These are phyloP conservation scores for Proliferodiscus dingleyae DNA, from an alignment of 2,329 filamentous ascomycete species.

Conservation along the genomic window DNA sequence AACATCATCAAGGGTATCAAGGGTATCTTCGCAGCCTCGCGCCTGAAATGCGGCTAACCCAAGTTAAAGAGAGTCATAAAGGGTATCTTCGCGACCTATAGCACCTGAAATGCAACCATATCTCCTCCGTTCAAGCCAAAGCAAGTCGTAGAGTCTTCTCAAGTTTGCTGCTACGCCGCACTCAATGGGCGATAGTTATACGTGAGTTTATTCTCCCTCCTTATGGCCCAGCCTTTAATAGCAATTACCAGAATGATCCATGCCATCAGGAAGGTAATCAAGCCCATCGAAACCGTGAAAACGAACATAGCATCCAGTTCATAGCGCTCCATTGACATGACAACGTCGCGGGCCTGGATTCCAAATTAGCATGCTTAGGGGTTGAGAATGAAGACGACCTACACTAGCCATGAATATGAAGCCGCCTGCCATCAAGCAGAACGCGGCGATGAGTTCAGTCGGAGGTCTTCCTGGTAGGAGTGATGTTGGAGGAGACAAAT, in stretches of 20 bases:
- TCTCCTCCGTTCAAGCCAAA: background rate
- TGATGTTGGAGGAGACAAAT: slow-evolving; percentile 74
- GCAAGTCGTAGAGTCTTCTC: background rate
- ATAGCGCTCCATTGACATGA: slow-evolving; percentile 71
- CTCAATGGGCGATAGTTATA: slow-evolving; percentile 1
- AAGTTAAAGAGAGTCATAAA: background rate
- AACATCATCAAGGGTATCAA: background rate
- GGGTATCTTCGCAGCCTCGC: slow-evolving; percentile 9
- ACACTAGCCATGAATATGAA: slow-evolving; percentile 90
- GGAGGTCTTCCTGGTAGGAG: slow-evolving; percentile 79
- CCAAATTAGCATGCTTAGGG: slow-evolving; percentile 18
- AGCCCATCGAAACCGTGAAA: slow-evolving; percentile 81
- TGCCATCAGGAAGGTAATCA: slow-evolving; percentile 79
- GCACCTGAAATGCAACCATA: background rate
- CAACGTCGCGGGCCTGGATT: slow-evolving; percentile 66
- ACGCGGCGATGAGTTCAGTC: slow-evolving; percentile 80
- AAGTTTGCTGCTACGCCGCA: background rate
- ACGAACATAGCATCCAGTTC: slow-evolving; percentile 86
- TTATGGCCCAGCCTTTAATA: slow-evolving; percentile 79
- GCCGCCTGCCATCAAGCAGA: slow-evolving; percentile 82
- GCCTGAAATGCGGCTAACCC: slow-evolving; percentile 1
- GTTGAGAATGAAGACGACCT: slow-evolving; percentile 37
- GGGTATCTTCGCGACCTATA: background rate
- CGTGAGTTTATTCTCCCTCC: slow-evolving; percentile 32
- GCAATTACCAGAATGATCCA: slow-evolving; percentile 75